phyloP scores from a whole-genome alignment of 1,284 basidiomycete species.

The Schizopora paradoxa region DNA sequence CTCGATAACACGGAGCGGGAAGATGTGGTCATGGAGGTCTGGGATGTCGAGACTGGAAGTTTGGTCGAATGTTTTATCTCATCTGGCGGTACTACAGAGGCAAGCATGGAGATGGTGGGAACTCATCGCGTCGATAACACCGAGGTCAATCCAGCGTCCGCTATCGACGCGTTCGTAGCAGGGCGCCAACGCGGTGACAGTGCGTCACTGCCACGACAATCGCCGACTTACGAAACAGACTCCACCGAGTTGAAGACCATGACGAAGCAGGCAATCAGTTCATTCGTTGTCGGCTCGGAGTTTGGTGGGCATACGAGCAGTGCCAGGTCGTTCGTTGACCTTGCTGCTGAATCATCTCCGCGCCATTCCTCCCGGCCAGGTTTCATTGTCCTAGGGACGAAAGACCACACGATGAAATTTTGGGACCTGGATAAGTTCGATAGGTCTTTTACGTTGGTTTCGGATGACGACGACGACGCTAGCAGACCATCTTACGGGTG shows the following conservation, averaged over 20 bases:
- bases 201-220: background rate
- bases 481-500: slow-evolving; percentile 71
- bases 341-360: slow-evolving; percentile 42
- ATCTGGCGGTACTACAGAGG: slow-evolving; percentile 45
- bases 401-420: slow-evolving; percentile 74
- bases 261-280: slow-evolving; percentile 57
- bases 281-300: slow-evolving; percentile 62
- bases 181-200: slow-evolving; percentile 32
- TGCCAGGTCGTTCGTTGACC: slow-evolving; percentile 50
- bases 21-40: slow-evolving; percentile 34
- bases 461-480: slow-evolving; percentile 60
- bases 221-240: slow-evolving; percentile 15
- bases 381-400: slow-evolving; percentile 76
- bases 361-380: slow-evolving; percentile 19
- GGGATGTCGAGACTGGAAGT: slow-evolving; percentile 38
- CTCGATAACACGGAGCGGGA: slow-evolving; percentile 39
- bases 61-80: slow-evolving; percentile 80
- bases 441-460: slow-evolving; percentile 65
- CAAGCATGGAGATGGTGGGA: slow-evolving; percentile 44
- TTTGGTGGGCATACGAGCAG: slow-evolving; percentile 61
- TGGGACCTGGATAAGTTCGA: slow-evolving; percentile 79
- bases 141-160: slow-evolving; percentile 57
- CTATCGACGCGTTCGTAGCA: slow-evolving; percentile 51
- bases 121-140: slow-evolving; percentile 35
- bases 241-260: slow-evolving; percentile 34